Evolutionary conservation across 176 grass and related monocot genomes (phyloP).

Genomic region (Oryza officinalis): DNA sequence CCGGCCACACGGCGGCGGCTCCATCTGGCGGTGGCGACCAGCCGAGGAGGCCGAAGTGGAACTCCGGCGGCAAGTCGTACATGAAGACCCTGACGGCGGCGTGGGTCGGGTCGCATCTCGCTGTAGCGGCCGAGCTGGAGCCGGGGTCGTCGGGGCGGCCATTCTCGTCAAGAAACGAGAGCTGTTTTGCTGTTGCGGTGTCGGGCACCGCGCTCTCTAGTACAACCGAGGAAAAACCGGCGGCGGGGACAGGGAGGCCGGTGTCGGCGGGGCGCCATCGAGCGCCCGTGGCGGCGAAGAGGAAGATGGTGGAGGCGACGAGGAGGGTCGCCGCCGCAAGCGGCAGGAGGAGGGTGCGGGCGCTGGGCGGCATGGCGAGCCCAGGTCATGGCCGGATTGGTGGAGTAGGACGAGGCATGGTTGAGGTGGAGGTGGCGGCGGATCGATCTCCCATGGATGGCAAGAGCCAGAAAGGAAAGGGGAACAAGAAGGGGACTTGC

Average conservation of each 20-base stretch:
- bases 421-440: background rate
- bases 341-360: slow-evolving; percentile 38
- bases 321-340: slow-evolving; percentile 51
- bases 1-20: slow-evolving; percentile 63
- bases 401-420: slow-evolving; percentile 8
- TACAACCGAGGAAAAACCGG: background rate
- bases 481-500: background rate
- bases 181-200: background rate
- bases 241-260: slow-evolving; percentile 40
- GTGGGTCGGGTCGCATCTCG: slow-evolving; percentile 48
- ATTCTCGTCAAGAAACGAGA: slow-evolving; percentile 49
- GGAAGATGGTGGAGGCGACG: slow-evolving; percentile 63
- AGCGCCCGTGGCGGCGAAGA: slow-evolving; percentile 43
- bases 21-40: slow-evolving; percentile 50
- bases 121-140: background rate
- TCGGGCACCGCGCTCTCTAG: background rate
- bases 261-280: slow-evolving; percentile 52
- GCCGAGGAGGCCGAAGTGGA: slow-evolving; percentile 83
- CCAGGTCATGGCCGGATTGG: slow-evolving; percentile 25
- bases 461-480: slow-evolving; percentile 5
- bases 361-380: slow-evolving; percentile 39
- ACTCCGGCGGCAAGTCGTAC: slow-evolving; percentile 88
- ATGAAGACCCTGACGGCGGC: slow-evolving; percentile 70
- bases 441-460: background rate
- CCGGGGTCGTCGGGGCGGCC: slow-evolving; percentile 42